phyloP scores from a whole-genome alignment of 2,329 filamentous ascomycete species.

The Penicillium polonicum region DNA sequence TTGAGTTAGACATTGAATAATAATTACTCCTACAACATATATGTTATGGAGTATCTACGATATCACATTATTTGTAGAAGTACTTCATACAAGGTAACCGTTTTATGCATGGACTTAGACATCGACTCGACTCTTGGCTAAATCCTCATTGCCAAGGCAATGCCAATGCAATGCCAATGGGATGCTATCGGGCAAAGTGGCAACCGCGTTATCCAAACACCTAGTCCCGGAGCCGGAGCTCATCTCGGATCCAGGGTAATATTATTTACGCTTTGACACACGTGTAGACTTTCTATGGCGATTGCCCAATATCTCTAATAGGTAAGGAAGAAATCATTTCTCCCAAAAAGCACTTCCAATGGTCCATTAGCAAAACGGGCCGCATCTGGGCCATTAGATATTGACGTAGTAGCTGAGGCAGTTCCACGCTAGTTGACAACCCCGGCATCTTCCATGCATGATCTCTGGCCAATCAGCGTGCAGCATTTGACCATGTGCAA shows the following conservation, averaged over 20 bases:
- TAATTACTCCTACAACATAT: background rate
- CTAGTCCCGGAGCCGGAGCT: background rate
- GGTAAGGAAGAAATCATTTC: background rate
- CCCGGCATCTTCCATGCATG: background rate
- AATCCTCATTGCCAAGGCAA: background rate
- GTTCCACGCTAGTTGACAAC: background rate
- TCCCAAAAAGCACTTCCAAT: background rate
- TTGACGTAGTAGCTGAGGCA: conserved; percentile 7
- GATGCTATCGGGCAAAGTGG: background rate
- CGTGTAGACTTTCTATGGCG: background rate
- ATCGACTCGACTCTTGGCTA: background rate
- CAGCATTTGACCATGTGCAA: conserved; percentile 16
- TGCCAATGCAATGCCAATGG: conserved; percentile 1
- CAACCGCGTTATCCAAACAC: background rate
- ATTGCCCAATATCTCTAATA: background rate
- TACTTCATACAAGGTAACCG: background rate
- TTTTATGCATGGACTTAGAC: background rate
- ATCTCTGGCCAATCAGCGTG: conserved; percentile 7
- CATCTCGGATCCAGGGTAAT: background rate
- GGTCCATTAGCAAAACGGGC: background rate
- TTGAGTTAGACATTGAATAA: background rate
- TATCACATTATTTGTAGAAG: background rate
- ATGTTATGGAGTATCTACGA: background rate
- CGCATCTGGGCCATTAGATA: background rate
- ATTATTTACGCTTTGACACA: background rate